These are phyloP conservation scores for Dactylellina leptospora DNA, from an alignment of 2,329 filamentous ascomycete genomes.

Conservation along the genomic window DNA sequence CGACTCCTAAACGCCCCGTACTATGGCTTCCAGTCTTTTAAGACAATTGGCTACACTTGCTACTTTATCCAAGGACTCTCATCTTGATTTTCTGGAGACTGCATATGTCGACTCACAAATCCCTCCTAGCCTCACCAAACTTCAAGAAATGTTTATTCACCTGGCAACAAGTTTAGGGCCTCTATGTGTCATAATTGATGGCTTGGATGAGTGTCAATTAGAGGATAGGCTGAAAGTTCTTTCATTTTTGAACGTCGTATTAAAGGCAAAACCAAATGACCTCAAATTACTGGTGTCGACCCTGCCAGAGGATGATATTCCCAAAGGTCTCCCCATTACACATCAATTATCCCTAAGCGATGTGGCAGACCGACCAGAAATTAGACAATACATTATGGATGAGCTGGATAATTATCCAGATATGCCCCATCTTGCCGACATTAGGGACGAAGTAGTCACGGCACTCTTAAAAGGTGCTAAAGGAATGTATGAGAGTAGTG, in stretches of 20 bases:
- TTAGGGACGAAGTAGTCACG: conserved; percentile 57
- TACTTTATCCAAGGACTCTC: not conserved
- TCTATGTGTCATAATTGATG: conserved; percentile 53
- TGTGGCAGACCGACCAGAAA: conserved; percentile 53
- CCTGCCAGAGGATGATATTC: conserved; percentile 56
- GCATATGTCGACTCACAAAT: conserved; percentile 19
- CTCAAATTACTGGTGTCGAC: conserved; percentile 58
- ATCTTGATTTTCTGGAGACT: conserved; percentile 13
- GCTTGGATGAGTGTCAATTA: conserved; percentile 53
- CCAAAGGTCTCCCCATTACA: conserved; percentile 17
- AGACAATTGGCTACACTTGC: conserved; percentile 52
- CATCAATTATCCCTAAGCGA: conserved; percentile 51
- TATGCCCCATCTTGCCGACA: conserved; percentile 41
- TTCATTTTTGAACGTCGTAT: conserved; percentile 4
- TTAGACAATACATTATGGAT: conserved; percentile 54
- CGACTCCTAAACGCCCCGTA: conserved; percentile 15
- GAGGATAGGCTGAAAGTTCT: conserved; percentile 32
- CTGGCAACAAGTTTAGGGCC: not conserved
- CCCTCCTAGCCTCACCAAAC: conserved; percentile 29
- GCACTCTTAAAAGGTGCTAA: conserved; percentile 58
- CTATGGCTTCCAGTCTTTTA: conserved; percentile 48
- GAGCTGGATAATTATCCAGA: conserved; percentile 51
- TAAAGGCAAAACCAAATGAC: not conserved
- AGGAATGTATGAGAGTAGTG: conserved; percentile 59
- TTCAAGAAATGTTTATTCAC: conserved; percentile 8